Evolutionary conservation across 2,329 filamentous ascomycete genomes (phyloP).

Genomic region (Emmonsiellopsis sp.): DNA sequence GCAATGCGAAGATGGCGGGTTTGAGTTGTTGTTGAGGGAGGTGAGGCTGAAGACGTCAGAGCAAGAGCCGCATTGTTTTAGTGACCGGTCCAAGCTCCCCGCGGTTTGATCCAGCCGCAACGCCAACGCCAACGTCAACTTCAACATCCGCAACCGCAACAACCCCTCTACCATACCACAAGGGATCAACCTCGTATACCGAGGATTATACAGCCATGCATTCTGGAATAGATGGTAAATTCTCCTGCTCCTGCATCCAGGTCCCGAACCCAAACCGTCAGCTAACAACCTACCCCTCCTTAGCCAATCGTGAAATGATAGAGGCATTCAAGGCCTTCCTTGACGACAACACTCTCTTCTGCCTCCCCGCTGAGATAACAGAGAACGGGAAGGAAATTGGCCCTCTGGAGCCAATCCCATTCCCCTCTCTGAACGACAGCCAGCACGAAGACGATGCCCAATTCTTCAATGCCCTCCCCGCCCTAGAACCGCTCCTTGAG

Average conservation of each 20-base stretch:
- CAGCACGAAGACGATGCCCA: conserved; percentile 22
- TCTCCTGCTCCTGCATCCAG: conserved; percentile 2
- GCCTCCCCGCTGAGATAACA: conserved; percentile 31
- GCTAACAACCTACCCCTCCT: conserved; percentile 1
- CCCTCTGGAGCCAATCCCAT: conserved; percentile 30
- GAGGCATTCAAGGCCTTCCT: conserved; percentile 37
- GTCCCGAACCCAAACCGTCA: not conserved
- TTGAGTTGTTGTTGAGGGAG: no score
- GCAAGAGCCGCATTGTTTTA: no score
- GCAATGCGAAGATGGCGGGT: no score
- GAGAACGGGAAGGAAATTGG: conserved; percentile 31
- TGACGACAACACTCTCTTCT: conserved; percentile 29
- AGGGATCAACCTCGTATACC: not conserved
- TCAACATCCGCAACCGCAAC: not conserved
- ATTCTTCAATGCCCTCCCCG: conserved; percentile 43
- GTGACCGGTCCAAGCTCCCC: no score
- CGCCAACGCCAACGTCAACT: no score
- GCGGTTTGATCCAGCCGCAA: no score
- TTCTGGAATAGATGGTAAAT: conserved; percentile 39
- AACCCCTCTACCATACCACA: not conserved
- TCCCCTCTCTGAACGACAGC: conserved; percentile 16
- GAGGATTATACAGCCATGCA: conserved; percentile 28
- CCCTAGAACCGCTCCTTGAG: conserved; percentile 42
- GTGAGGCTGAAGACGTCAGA: no score
- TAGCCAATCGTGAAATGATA: conserved; percentile 27